phyloP scores from a whole-genome alignment of 495 filamentous ascomycete species.

The Penicillium goetzii region DNA sequence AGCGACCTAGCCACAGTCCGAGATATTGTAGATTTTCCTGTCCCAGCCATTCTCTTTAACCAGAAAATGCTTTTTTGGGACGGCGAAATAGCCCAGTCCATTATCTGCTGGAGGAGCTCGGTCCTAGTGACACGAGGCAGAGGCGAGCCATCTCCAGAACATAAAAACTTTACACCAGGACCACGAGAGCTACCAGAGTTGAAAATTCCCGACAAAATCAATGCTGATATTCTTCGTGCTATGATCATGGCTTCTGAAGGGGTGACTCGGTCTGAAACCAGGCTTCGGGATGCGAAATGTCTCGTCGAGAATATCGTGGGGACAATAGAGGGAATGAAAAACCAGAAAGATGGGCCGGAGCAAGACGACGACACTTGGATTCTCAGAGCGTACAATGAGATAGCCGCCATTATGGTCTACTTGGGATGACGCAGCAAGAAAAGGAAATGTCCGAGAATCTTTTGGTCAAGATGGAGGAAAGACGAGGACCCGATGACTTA shows the following conservation, averaged over 20 bases:
- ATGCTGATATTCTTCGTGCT: not conserved
- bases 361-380: not conserved
- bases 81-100: no score
- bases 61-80: slow-evolving; percentile 38
- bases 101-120: no score
- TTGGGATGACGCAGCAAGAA: no score
- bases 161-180: no score
- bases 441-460: not conserved
- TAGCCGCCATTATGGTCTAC: no score
- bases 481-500: not conserved
- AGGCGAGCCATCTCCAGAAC: no score
- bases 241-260: slow-evolving; percentile 4
- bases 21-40: slow-evolving; percentile 45
- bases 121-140: no score
- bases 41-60: slow-evolving; percentile 26
- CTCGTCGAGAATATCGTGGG: not conserved
- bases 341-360: not conserved
- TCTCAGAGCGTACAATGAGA: no score
- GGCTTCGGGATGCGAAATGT: not conserved
- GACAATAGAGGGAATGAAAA: not conserved
- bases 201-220: no score
- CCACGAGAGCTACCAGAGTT: no score
- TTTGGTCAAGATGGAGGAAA: not conserved
- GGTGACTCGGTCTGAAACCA: not conserved
- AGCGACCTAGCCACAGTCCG: slow-evolving; percentile 29